A percentile compares a stretch with the other conserved stretches of the same genome.
phyloP scores from a whole-genome alignment of 495 filamentous ascomycete species.

The Platismatia glauca region DNA sequence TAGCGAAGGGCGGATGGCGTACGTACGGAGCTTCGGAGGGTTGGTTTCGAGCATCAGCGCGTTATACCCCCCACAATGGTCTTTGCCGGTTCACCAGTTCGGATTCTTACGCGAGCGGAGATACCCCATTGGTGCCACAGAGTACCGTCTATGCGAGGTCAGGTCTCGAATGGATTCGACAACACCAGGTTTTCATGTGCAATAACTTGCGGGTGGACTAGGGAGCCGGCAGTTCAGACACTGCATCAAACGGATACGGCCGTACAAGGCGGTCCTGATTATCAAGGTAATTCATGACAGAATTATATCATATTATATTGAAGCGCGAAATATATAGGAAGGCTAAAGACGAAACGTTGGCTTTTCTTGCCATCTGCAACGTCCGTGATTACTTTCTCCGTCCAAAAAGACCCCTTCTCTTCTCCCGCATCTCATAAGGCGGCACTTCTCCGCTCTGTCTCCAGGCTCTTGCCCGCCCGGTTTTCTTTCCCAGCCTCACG shows the following conservation, averaged over 20 bases:
- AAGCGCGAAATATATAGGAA: background rate
- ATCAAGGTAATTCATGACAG: background rate
- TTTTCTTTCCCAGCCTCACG: conserved; percentile 44
- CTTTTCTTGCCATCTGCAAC: background rate
- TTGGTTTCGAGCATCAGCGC: background rate
- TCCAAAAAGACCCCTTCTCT: background rate
- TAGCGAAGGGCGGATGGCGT: background rate
- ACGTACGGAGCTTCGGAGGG: background rate
- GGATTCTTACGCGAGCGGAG: conserved; percentile 1
- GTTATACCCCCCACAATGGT: background rate
- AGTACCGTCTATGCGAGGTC: background rate
- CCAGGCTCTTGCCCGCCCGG: conserved; percentile 33
- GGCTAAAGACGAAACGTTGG: too few species aligned
- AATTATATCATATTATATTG: background rate
- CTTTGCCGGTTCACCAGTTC: too few species aligned
- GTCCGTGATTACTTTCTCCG: background rate
- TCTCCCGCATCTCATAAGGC: conserved; percentile 11
- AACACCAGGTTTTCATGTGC: background rate
- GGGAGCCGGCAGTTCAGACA: background rate
- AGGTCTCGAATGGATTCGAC: background rate
- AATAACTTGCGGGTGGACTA: background rate
- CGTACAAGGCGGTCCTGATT: background rate
- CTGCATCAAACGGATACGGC: background rate
- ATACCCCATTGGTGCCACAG: background rate
- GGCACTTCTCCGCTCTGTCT: conserved; percentile 6